These are phyloP conservation scores for Pseudogymnoascus sp. DNA, from an alignment of 2,329 filamentous ascomycete genomes.

Conservation along the genomic window DNA sequence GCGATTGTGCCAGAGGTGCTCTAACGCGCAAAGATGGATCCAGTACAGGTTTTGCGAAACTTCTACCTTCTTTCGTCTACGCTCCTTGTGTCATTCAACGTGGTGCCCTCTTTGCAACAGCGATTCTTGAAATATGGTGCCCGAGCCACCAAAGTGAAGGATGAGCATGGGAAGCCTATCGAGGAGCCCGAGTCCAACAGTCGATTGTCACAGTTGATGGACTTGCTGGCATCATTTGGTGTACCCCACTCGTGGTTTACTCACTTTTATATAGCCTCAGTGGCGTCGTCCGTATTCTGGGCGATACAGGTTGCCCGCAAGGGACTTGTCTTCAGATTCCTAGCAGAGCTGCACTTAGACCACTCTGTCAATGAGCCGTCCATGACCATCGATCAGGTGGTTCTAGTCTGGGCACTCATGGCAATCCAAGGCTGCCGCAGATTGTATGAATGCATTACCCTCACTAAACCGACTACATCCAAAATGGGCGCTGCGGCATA, in stretches of 20 bases:
- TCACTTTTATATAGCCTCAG: slow-evolving; percentile 74
- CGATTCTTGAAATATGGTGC: slow-evolving; percentile 27
- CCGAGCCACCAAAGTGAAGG: slow-evolving; percentile 14
- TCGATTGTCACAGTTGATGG: slow-evolving; percentile 16
- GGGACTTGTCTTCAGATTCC: slow-evolving; percentile 47
- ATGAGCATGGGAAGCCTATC: slow-evolving; percentile 8
- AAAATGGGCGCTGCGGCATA: slow-evolving; percentile 84
- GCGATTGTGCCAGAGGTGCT: neutral
- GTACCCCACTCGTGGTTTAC: slow-evolving; percentile 86
- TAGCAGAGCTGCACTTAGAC: slow-evolving; percentile 27
- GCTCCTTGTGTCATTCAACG: slow-evolving; percentile 20
- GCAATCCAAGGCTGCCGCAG: slow-evolving; percentile 65
- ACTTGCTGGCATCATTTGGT: slow-evolving; percentile 19
- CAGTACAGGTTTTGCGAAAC: slow-evolving; percentile 19
- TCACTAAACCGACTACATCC: slow-evolving; percentile 56
- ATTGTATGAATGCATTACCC: slow-evolving; percentile 61
- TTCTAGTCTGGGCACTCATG: slow-evolving; percentile 64
- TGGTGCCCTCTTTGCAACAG: slow-evolving; percentile 23
- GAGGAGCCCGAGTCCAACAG: neutral
- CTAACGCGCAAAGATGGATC: slow-evolving; percentile 19
- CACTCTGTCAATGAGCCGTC: slow-evolving; percentile 16
- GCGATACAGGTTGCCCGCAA: slow-evolving; percentile 48
- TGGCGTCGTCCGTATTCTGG: slow-evolving; percentile 67
- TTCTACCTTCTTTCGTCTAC: slow-evolving; percentile 24
- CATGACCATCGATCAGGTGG: slow-evolving; percentile 55